phyloP scores from a whole-genome alignment of 1,139 yeast species.

The Saccharomyces hybrid region DNA sequence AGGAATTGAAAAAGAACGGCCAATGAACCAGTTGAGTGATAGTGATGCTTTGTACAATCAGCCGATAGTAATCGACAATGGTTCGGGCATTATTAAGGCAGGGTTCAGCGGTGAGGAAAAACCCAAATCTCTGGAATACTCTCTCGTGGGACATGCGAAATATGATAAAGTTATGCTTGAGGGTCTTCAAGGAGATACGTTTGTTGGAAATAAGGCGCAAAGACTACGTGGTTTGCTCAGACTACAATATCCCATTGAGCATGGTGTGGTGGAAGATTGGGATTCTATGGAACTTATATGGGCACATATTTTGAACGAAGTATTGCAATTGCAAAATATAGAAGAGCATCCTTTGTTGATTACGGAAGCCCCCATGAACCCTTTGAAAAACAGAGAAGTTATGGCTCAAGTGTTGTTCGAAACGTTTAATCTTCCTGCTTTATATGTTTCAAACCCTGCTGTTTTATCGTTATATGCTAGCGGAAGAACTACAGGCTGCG shows the following conservation, averaged over 20 bases:
- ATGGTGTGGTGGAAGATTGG: constrained; percentile 80
- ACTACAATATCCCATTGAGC: constrained; percentile 64
- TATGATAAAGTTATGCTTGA: constrained; percentile 83
- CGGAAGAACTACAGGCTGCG: constrained; percentile 87
- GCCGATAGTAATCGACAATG: constrained; percentile 88
- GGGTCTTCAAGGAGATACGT: constrained; percentile 52
- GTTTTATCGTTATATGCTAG: constrained; percentile 79
- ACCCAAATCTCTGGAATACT: constrained; percentile 48
- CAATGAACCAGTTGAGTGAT: constrained; percentile 1
- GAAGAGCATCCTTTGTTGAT: constrained; percentile 85
- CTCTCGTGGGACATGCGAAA: constrained; percentile 72
- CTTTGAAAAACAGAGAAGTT: constrained; percentile 54
- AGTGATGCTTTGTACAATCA: constrained; percentile 47
- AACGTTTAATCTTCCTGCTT: constrained; percentile 76
- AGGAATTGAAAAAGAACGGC: no score
- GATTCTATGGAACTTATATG: constrained; percentile 74
- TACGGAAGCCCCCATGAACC: constrained; percentile 90
- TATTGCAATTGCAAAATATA: constrained; percentile 52
- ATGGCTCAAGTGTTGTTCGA: constrained; percentile 73
- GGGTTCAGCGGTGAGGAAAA: constrained; percentile 91
- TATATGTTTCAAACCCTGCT: constrained; percentile 78
- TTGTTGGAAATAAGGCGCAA: constrained; percentile 71
- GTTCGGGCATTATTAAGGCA: constrained; percentile 81
- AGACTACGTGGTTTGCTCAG: constrained; percentile 64
- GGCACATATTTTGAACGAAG: constrained; percentile 55